phyloP scores from a whole-genome alignment of 176 grass and related monocot genomes.

The Cocos nucifera region DNA sequence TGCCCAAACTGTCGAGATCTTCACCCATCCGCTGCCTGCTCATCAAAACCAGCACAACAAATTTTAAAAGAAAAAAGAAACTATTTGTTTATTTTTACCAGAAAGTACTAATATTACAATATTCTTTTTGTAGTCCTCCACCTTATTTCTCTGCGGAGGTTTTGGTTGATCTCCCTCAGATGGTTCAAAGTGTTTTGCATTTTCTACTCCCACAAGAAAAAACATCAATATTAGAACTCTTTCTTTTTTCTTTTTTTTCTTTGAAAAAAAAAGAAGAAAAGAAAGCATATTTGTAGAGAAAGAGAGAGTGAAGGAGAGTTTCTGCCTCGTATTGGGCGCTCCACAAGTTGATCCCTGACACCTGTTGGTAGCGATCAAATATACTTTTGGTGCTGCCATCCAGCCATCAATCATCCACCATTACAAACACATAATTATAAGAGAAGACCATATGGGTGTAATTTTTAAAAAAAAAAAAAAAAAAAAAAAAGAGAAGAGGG shows the following conservation, averaged over 20 bases:
- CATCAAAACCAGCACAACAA: background rate
- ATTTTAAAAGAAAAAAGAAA: no score
- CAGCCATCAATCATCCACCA: no score
- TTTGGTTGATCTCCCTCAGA: slow-evolving; percentile 86
- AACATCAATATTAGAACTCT: no score
- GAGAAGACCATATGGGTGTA: background rate
- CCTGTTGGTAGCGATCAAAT: slow-evolving; percentile 87
- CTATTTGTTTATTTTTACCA: no score
- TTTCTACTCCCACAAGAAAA: slow-evolving; percentile 34
- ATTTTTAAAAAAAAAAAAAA: background rate
- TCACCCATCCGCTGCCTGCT: slow-evolving; percentile 77
- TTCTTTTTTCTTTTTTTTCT: no score
- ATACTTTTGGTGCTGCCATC: slow-evolving; percentile 60
- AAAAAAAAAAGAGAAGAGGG: no score
- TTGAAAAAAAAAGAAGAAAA: background rate
- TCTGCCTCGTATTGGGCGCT: slow-evolving; percentile 80
- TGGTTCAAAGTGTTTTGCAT: slow-evolving; percentile 89
- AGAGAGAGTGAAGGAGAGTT: background rate
- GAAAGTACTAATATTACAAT: no score
- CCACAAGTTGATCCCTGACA: slow-evolving; percentile 61
- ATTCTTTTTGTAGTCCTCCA: background rate
- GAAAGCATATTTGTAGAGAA: background rate
- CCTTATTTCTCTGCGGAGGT: slow-evolving; percentile 90
- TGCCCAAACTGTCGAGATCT: slow-evolving; percentile 64
- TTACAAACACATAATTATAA: no score